A percentile compares a stretch with the other conserved stretches of the same genome.
phyloP scores from a whole-genome alignment of 257 asterid species.

The Solanum gandarillasii region DNA sequence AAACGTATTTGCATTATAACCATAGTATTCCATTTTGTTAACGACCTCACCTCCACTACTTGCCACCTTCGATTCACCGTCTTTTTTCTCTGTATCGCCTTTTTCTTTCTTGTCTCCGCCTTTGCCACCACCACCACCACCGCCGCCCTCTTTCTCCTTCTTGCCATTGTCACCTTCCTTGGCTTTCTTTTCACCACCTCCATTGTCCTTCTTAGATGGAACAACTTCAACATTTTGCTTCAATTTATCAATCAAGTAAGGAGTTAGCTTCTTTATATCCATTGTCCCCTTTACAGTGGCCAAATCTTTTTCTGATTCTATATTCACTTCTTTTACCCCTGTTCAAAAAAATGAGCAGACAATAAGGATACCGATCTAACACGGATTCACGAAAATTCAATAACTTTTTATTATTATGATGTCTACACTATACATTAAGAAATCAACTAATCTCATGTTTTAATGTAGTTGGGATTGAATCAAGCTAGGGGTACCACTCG shows the following conservation, averaged over 20 bases:
- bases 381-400: background rate
- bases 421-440: background rate
- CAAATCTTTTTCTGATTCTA: conserved; percentile 51
- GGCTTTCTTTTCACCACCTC: conserved; percentile 15
- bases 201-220: conserved; percentile 52
- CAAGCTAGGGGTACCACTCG: background rate
- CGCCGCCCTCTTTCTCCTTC: conserved; percentile 14
- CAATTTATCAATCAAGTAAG: conserved; percentile 56
- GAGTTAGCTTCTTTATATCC: conserved; percentile 52
- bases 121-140: background rate
- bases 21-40: conserved; percentile 41
- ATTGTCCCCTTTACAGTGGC: conserved; percentile 61
- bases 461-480: background rate
- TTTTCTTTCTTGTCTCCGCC: conserved; percentile 2
- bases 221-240: conserved; percentile 45
- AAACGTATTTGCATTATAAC: conserved; percentile 31
- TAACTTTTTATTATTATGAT: background rate
- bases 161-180: conserved; percentile 25
- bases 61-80: background rate
- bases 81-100: conserved; percentile 6
- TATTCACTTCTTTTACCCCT: conserved; percentile 52
- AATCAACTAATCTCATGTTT: background rate
- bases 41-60: conserved; percentile 11
- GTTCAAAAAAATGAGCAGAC: background rate
- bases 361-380: background rate